Evolutionary conservation across 2,329 filamentous ascomycete species (phyloP).

Genomic region (Paecilomyces variotii): DNA sequence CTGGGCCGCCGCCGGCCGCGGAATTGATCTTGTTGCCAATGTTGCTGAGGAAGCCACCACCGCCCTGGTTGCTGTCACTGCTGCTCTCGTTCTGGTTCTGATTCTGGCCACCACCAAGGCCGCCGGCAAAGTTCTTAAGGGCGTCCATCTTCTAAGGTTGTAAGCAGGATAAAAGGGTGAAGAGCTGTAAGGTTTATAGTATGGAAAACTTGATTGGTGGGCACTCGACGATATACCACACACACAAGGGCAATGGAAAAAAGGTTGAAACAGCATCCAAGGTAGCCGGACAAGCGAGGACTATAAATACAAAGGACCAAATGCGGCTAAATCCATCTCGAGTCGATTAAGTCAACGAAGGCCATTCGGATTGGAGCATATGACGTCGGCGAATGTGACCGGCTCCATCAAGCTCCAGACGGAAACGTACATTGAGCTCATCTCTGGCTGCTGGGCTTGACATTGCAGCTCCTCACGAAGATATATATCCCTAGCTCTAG

Average conservation of each 20-base stretch:
- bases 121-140: constrained; percentile 45
- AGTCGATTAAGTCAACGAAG: background rate
- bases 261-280: background rate
- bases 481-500: background rate
- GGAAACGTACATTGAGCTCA: background rate
- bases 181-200: background rate
- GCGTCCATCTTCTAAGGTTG: background rate
- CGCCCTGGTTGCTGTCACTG: constrained; percentile 17
- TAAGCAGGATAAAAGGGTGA: background rate
- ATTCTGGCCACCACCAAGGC: constrained; percentile 30
- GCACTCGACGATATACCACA: background rate
- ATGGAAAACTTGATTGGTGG: background rate
- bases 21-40: constrained; percentile 64
- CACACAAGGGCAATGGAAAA: background rate
- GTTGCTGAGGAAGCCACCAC: constrained; percentile 48
- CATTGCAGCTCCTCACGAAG: too few species aligned
- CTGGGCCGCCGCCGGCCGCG: constrained; percentile 61
- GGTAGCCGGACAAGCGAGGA: background rate
- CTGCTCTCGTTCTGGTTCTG: constrained; percentile 17
- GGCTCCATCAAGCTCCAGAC: background rate
- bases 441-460: background rate
- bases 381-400: background rate
- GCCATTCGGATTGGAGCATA: background rate
- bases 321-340: constrained; percentile 10
- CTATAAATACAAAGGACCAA: background rate